Conservation (phyloP, 352 stramenopile genomes). For the Globisporangium mamillatum region DNA sequence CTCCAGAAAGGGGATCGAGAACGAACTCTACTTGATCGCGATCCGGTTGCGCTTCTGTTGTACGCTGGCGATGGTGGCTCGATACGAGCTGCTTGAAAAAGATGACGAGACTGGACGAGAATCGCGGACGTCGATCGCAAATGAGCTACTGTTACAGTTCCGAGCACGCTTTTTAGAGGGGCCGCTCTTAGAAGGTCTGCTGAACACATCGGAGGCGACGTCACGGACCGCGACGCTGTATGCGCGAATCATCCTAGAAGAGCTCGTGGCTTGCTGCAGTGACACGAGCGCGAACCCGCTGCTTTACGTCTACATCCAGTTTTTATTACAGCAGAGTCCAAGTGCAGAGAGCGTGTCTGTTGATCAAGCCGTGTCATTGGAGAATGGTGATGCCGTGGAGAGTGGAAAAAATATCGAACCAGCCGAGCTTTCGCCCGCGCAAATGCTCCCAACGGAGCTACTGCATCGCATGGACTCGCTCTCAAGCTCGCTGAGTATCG, state of each 20-base stretch:
- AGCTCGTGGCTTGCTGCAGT: conserved; percentile 65
- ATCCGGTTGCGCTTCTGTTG: conserved; percentile 80
- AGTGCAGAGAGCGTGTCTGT: background rate
- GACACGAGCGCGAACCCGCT: conserved; percentile 74
- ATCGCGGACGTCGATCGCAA: conserved; percentile 58
- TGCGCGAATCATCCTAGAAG: conserved; percentile 74
- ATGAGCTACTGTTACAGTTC: conserved; percentile 74
- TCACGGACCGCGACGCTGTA: conserved; percentile 71
- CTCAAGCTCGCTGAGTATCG: conserved; percentile 75
- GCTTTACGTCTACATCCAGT: conserved; percentile 74
- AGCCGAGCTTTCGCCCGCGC: conserved; percentile 11
- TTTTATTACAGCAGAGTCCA: conserved; percentile 51
- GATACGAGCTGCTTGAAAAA: conserved; percentile 55
- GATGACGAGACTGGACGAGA: conserved; percentile 42
- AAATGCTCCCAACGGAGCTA: conserved; percentile 62
- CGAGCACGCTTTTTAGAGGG: conserved; percentile 66
- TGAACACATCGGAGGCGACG: conserved; percentile 69
- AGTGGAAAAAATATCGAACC: background rate
- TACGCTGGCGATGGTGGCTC: conserved; percentile 78
- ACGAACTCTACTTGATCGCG: conserved; percentile 56
- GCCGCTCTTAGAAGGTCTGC: conserved; percentile 57
- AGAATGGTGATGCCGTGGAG: background rate
- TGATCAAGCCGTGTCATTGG: background rate
- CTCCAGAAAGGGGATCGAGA: conserved; percentile 30
- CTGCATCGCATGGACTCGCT: conserved; percentile 80